Percentiles rank a stretch among this genome's conserved stretches.
phyloP scores from a whole-genome alignment of 306 rosid genomes.

The Cicer bijugum region DNA sequence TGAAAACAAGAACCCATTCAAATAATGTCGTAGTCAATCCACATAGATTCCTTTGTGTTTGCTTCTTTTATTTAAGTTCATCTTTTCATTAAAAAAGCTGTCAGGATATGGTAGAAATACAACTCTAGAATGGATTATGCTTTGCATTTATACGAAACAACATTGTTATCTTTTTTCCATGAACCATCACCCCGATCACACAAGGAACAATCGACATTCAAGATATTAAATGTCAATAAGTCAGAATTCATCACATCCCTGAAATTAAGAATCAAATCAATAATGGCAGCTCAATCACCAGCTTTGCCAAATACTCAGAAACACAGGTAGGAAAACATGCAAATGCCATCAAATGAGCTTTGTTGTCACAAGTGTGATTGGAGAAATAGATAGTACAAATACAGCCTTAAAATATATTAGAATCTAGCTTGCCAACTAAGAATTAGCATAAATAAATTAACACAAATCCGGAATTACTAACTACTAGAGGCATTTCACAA shows the following conservation, averaged over 20 bases:
- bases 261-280: conserved; percentile 5
- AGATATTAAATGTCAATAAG: conserved; percentile 16
- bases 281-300: conserved; percentile 34
- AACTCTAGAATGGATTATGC: conserved; percentile 32
- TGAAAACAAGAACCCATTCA: conserved; percentile 32
- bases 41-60: neutral
- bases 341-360: conserved; percentile 22
- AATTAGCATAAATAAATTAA: conserved; percentile 29
- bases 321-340: conserved; percentile 17
- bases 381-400: neutral
- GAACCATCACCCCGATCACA: conserved; percentile 30
- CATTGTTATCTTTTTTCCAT: neutral
- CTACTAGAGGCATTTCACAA: conserved; percentile 23
- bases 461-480: conserved; percentile 25
- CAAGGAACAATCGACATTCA: conserved; percentile 27
- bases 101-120: conserved; percentile 28
- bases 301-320: conserved; percentile 9
- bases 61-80: neutral
- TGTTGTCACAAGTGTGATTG: neutral
- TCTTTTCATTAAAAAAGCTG: neutral
- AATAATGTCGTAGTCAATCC: conserved; percentile 13
- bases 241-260: neutral
- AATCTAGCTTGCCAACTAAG: conserved; percentile 24
- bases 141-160: conserved; percentile 16
- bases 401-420: conserved; percentile 18